phyloP scores from a whole-genome alignment of 2,329 filamentous ascomycete species.

The Trichoderma atroviride region DNA sequence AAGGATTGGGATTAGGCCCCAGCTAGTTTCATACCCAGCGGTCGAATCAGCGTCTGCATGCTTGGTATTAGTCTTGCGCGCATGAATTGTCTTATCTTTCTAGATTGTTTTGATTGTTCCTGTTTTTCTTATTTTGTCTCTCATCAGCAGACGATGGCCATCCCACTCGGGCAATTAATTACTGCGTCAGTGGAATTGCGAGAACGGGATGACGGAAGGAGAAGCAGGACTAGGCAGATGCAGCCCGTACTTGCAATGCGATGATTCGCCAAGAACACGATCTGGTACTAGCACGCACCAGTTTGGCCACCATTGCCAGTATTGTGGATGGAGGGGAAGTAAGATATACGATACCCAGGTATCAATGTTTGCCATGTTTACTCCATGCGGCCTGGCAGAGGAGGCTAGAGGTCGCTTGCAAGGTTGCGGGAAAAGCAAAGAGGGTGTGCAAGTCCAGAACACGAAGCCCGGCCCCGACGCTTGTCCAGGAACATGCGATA shows the following conservation, averaged over 20 bases:
- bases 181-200: background rate
- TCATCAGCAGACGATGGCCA: background rate
- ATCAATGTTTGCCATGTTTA: background rate
- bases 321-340: background rate
- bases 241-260: background rate
- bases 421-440: constrained; percentile 1
- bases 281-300: background rate
- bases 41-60: constrained; percentile 15
- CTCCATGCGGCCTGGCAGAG: constrained; percentile 3
- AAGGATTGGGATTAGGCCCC: background rate
- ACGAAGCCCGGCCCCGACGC: constrained; percentile 14
- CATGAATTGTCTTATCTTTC: background rate
- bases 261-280: background rate
- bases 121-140: background rate
- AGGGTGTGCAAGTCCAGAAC: constrained; percentile 17
- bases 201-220: background rate
- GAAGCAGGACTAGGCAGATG: background rate
- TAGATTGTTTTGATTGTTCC: background rate
- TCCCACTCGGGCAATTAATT: background rate
- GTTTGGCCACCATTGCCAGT: no score
- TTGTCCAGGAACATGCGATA: constrained; percentile 21
- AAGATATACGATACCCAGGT: background rate
- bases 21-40: background rate
- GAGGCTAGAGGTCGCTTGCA: constrained; percentile 11
- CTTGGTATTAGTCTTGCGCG: background rate